Conservation (phyloP, 106 monocot genomes). For the Allium cepa region DNA sequence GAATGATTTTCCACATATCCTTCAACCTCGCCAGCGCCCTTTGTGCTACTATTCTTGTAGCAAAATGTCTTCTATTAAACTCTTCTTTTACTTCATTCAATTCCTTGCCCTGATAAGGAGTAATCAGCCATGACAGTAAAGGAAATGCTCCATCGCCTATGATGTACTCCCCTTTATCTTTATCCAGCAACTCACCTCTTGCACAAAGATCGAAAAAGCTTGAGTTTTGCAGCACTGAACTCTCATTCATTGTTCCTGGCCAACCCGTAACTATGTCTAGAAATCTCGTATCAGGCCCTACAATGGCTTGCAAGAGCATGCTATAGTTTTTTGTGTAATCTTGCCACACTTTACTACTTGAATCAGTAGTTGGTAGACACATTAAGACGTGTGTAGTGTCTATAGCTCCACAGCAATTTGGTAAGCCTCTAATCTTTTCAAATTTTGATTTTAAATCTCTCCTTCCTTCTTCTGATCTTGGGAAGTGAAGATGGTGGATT, state of each 20-base stretch:
- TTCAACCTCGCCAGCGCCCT: constrained; percentile 72
- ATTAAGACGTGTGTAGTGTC: constrained; percentile 74
- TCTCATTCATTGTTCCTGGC: constrained; percentile 80
- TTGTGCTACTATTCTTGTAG: constrained; percentile 59
- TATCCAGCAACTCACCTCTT: constrained; percentile 43
- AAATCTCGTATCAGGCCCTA: constrained; percentile 53
- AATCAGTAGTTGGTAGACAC: constrained; percentile 50
- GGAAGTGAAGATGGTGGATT: constrained; percentile 56
- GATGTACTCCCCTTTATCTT: constrained; percentile 56
- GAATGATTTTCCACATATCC: constrained; percentile 74
- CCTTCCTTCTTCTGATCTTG: constrained; percentile 31
- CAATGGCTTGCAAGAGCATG: constrained; percentile 60
- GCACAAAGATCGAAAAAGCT: constrained; percentile 75
- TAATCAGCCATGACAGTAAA: constrained; percentile 76
- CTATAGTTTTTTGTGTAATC: constrained; percentile 62
- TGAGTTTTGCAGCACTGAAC: constrained; percentile 43
- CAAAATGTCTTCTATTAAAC: constrained; percentile 64
- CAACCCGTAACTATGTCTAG: constrained; percentile 72
- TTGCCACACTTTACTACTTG: constrained; percentile 46
- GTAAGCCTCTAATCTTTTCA: constrained; percentile 49
- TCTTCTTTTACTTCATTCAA: constrained; percentile 26
- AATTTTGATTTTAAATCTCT: constrained; percentile 48
- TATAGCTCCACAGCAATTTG: constrained; percentile 68
- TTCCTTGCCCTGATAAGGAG: constrained; percentile 65
- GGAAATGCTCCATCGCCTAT: constrained; percentile 66